phyloP scores from a whole-genome alignment of 2,329 filamentous ascomycete species.

The Chrysosphaeria jannelii region DNA sequence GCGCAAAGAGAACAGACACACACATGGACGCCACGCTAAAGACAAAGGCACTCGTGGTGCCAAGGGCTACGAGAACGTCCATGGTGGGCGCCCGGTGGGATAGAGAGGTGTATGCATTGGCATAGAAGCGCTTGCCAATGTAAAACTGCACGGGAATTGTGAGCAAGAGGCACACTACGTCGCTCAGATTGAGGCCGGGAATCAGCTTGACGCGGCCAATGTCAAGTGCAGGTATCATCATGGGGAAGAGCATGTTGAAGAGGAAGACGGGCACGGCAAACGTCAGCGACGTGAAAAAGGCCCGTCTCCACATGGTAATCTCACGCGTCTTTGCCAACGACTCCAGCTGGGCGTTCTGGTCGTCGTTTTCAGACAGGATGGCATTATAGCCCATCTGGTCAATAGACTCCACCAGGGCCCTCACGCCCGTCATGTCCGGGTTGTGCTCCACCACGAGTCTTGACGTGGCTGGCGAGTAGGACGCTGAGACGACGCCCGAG shows the following conservation, averaged over 20 bases:
- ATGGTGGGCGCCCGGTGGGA: constrained; percentile 83
- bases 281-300: constrained; percentile 44
- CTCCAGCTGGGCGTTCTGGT: constrained; percentile 89
- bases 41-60: constrained; percentile 85
- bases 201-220: constrained; percentile 38
- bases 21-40: constrained; percentile 75
- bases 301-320: constrained; percentile 70
- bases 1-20: constrained; percentile 43
- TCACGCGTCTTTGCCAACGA: constrained; percentile 90
- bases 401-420: constrained; percentile 52
- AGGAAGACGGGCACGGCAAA: constrained; percentile 82
- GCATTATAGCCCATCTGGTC: constrained; percentile 72
- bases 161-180: constrained; percentile 52
- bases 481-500: constrained; percentile 43
- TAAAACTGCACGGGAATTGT: constrained; percentile 92
- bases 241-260: constrained; percentile 80
- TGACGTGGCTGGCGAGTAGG: constrained; percentile 41
- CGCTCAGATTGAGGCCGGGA: constrained; percentile 61
- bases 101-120: constrained; percentile 76
- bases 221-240: constrained; percentile 47
- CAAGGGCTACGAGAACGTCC: constrained; percentile 85
- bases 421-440: constrained; percentile 41
- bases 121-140: constrained; percentile 79
- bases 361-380: constrained; percentile 64
- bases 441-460: constrained; percentile 46